These are phyloP conservation scores for Ricinus communis DNA, from an alignment of 345 rosid genomes.

Conservation along the genomic window DNA sequence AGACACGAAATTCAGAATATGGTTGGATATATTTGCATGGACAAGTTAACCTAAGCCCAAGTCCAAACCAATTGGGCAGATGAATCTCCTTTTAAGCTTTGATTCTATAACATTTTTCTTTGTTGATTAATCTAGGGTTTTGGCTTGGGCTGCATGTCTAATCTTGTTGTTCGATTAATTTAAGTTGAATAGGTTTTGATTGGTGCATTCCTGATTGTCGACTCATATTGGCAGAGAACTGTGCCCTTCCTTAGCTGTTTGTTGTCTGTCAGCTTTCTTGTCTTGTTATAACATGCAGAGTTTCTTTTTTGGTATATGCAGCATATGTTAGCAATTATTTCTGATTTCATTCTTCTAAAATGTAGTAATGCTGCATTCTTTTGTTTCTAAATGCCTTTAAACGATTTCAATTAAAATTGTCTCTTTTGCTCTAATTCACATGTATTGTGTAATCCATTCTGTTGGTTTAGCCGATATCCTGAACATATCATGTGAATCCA, in stretches of 20 bases:
- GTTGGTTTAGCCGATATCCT: neutral
- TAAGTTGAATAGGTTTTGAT: neutral
- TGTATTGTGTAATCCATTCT: neutral
- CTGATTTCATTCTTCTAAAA: neutral
- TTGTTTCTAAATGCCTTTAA: neutral
- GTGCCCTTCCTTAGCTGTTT: too few relatives aligned
- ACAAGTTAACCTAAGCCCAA: neutral
- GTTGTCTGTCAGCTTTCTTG: neutral
- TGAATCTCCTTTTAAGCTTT: neutral
- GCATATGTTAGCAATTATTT: neutral
- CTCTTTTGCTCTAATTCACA: neutral
- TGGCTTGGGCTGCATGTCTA: neutral
- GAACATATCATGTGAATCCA: conserved; percentile 2
- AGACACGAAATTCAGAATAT: conserved; percentile 4
- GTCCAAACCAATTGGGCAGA: neutral
- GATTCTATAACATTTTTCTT: neutral
- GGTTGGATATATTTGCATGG: neutral
- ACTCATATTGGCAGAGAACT: neutral
- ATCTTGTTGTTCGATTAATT: neutral
- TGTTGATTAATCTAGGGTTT: neutral
- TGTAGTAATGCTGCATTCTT: neutral
- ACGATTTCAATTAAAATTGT: neutral
- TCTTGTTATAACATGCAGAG: neutral
- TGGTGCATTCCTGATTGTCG: neutral
- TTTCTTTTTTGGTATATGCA: neutral